Percentiles rank a stretch among this genome's conserved stretches.
Evolutionary conservation across 2,329 filamentous ascomycete species (phyloP).

Genomic region (Aspergillus fijiensis): DNA sequence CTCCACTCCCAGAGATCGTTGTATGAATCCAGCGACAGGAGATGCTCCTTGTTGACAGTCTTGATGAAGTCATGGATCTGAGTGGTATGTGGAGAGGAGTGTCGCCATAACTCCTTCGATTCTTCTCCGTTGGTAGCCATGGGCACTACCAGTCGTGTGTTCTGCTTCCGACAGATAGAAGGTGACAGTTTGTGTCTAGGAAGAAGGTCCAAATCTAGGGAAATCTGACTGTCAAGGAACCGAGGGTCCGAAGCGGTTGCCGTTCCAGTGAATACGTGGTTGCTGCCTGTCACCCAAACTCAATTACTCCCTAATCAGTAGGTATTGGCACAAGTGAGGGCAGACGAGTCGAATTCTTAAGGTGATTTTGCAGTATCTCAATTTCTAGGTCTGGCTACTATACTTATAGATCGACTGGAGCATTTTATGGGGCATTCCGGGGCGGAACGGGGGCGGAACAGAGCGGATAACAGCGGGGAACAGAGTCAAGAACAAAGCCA

Average conservation of each 20-base stretch:
- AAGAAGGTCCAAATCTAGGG: neutral
- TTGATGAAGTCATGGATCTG: slow-evolving; percentile 71
- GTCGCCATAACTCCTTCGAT: slow-evolving; percentile 65
- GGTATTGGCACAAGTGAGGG: no score
- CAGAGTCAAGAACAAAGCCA: neutral
- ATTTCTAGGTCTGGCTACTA: neutral
- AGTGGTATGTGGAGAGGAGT: slow-evolving; percentile 65
- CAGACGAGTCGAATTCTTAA: no score
- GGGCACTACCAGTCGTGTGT: neutral
- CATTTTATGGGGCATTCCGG: neutral
- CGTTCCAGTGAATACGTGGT: neutral
- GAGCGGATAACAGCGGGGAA: neutral
- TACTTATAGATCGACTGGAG: neutral
- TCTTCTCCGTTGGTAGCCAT: slow-evolving; percentile 14
- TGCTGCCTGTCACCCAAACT: neutral
- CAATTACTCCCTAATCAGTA: neutral
- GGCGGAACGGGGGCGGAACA: neutral
- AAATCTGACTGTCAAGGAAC: neutral
- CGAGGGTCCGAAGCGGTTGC: neutral
- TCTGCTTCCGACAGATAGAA: neutral
- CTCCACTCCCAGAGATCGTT: slow-evolving; percentile 83
- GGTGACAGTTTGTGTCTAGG: neutral
- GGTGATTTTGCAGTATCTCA: no score
- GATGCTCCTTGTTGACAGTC: slow-evolving; percentile 66
- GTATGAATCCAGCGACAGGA: slow-evolving; percentile 64